phyloP scores from a whole-genome alignment of 495 filamentous ascomycete species.

The Acidomyces sp. region DNA sequence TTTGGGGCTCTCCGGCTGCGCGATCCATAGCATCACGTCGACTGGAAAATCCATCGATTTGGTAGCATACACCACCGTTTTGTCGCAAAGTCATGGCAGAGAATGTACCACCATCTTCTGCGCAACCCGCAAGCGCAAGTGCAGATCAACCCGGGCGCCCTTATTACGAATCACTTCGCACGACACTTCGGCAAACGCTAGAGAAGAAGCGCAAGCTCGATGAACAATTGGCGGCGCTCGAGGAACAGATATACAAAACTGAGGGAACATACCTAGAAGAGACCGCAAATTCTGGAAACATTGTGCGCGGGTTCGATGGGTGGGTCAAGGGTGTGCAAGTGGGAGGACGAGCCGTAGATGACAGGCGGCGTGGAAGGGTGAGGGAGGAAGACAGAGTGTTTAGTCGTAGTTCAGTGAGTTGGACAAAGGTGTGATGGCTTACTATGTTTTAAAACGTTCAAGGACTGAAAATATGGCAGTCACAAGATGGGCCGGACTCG shows the following conservation, averaged over 20 bases:
- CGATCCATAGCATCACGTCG: no score
- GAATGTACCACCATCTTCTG: slow-evolving; percentile 16
- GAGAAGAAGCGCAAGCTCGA: slow-evolving; percentile 55
- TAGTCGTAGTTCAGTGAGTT: slow-evolving; percentile 28
- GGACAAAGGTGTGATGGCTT: slow-evolving; percentile 22
- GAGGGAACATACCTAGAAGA: slow-evolving; percentile 86
- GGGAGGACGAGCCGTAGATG: slow-evolving; percentile 20
- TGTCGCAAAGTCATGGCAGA: no score
- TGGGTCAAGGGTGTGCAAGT: slow-evolving; percentile 71
- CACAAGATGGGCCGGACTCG: slow-evolving; percentile 16
- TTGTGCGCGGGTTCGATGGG: slow-evolving; percentile 92
- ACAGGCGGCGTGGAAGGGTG: slow-evolving; percentile 24
- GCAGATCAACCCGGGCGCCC: slow-evolving; percentile 35
- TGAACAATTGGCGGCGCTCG: slow-evolving; percentile 51
- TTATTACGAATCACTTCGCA: slow-evolving; percentile 61
- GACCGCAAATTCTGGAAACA: slow-evolving; percentile 72
- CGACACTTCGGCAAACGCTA: slow-evolving; percentile 53
- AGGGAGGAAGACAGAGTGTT: slow-evolving; percentile 33
- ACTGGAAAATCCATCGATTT: no score
- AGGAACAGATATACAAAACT: slow-evolving; percentile 72
- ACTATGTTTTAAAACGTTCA: not conserved
- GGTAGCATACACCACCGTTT: no score
- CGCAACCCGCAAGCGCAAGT: not conserved
- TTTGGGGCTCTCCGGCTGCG: no score
- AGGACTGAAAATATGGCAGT: slow-evolving; percentile 10